Base-by-base conservation (phyloP, 176 grass and related monocot species). In the Hsuehochloa calcarea region DNA sequence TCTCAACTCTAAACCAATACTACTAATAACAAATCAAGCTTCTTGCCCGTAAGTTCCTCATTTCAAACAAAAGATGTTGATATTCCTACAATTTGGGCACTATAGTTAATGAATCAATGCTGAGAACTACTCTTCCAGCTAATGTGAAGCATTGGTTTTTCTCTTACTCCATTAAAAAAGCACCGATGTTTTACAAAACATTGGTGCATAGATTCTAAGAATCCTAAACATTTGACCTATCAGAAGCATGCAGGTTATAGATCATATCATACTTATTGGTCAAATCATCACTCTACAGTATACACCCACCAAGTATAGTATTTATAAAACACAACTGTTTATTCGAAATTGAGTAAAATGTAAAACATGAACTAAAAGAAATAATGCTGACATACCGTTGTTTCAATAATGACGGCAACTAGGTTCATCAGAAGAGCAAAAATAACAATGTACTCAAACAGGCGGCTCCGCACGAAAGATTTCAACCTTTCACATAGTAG, bases 341-440 rank as follows among this genome's bases (percentile, higher is more conserved):
- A 79, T 74, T 79, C 34, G 22, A 83, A 85, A 65, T 22, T 52
- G n/a, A 45, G 12, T 74, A 20, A 84, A 87, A 35, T 27, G 19
- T 64, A 83, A 77, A 74, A 82, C 69, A 62, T 65, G 23, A 50
- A 50, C 23, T 46, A 72, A 38, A 80, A 77, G 55, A 85, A 67
- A 66, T 22, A 61, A 55, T 56, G 20, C 7, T 77, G 31, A 4
- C 85, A 64, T 95, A 98, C 96, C 89, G 86, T 94, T 87, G 96
- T 98, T 92, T 98, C 96, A 86, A 95, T 98, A 80, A 95, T 54
- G 84, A 98, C 96, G 73, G 96, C 93, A 41, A 95, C 83, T 59
- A 98, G 74, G 78, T 98, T 98, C 80, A 98, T 39, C 84, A 98
- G 45, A 72, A 98, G 93, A 80, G 92, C 79, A 81, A 71, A 98